Evolutionary conservation across 306 rosid species (phyloP).

Genomic region (Abrus precatorius): DNA sequence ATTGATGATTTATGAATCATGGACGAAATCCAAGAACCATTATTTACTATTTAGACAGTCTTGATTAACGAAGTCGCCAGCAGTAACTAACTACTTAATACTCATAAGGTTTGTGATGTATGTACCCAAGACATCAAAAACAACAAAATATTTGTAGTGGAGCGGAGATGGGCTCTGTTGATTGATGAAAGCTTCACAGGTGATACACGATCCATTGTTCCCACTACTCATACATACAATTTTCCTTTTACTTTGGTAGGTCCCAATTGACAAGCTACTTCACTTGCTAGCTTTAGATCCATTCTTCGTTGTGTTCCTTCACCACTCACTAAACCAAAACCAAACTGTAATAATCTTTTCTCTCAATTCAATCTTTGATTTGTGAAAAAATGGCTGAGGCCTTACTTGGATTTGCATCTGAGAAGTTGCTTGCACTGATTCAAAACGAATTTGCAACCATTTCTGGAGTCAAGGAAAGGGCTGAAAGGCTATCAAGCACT

Average conservation of each 20-base stretch:
- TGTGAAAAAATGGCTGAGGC: slow-evolving; percentile 34
- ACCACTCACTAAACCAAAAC: background rate
- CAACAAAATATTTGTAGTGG: background rate
- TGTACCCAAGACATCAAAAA: background rate
- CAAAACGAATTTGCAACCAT: slow-evolving; percentile 7
- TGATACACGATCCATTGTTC: no score
- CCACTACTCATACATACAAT: background rate
- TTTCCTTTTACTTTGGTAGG: background rate
- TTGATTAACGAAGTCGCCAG: background rate
- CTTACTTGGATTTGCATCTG: background rate
- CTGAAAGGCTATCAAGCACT: background rate
- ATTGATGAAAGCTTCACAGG: no score
- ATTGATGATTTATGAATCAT: no score
- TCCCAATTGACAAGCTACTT: no score
- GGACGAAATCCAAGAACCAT: no score
- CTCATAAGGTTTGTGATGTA: background rate
- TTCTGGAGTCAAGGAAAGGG: slow-evolving; percentile 1
- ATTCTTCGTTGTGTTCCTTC: background rate
- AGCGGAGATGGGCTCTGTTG: background rate
- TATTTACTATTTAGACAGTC: no score
- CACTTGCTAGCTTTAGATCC: no score
- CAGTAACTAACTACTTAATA: background rate
- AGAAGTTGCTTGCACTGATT: background rate
- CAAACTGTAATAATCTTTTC: background rate
- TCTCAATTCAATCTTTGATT: background rate